Conservation (phyloP, 768 basidiomycete genomes). For the Ramaria sp. region DNA sequence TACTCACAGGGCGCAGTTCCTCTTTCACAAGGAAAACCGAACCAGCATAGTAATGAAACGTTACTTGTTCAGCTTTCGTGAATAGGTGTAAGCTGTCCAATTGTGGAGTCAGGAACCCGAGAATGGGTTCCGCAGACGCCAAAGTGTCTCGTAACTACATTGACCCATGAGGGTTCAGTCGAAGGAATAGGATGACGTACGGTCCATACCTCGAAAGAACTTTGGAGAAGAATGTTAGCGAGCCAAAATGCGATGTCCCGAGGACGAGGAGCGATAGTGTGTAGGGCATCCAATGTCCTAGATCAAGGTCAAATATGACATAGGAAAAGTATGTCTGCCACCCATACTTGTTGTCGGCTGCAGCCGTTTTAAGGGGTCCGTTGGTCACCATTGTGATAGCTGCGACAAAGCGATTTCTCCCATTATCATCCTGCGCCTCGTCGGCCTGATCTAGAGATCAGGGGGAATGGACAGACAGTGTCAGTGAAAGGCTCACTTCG, state of each 20-base stretch:
- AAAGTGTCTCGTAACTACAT: slow-evolving; percentile 5
- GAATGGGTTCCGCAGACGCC: slow-evolving; percentile 7
- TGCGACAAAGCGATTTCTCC: slow-evolving; percentile 7
- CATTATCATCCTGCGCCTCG: slow-evolving; percentile 4
- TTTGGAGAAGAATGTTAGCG: slow-evolving; percentile 5
- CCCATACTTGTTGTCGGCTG: slow-evolving; percentile 4
- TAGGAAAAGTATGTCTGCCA: not conserved
- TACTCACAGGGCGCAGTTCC: slow-evolving; percentile 3
- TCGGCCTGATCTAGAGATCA: not conserved
- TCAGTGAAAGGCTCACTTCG: not conserved
- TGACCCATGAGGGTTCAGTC: not conserved
- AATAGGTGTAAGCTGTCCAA: slow-evolving; percentile 8
- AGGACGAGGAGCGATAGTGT: slow-evolving; percentile 1
- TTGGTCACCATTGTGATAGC: slow-evolving; percentile 8
- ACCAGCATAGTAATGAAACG: slow-evolving; percentile 9
- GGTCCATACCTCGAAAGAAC: slow-evolving; percentile 4
- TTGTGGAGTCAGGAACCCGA: slow-evolving; percentile 5
- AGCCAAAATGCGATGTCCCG: slow-evolving; percentile 8
- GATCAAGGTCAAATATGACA: not conserved
- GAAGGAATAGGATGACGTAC: not conserved
- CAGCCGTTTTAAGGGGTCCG: slow-evolving; percentile 8
- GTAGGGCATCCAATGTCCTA: not conserved
- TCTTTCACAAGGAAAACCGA: slow-evolving; percentile 6
- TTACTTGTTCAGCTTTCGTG: slow-evolving; percentile 10
- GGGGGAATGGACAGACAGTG: not conserved